Evolutionary conservation across 805 yeast genomes (phyloP).

Genomic region (Maudiozyma pseudohumilis): DNA sequence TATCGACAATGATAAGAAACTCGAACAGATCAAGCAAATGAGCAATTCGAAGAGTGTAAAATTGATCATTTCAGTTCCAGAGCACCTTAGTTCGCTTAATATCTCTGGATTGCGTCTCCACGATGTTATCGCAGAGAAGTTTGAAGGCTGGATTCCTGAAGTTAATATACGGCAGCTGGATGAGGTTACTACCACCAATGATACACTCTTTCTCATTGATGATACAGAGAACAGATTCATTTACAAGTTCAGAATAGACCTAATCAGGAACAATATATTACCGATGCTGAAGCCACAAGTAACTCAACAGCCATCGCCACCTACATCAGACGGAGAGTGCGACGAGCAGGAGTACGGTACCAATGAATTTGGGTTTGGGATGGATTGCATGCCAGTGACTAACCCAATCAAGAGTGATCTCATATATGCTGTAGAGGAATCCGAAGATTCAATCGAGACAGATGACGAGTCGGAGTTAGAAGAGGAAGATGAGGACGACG

Average conservation of each 20-base stretch:
- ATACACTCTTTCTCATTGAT: neutral
- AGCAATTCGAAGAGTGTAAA: conserved; percentile 16
- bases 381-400: too few species aligned
- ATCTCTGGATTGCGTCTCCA: too few species aligned
- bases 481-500: conserved; percentile 3
- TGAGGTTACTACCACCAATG: neutral
- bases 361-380: neutral
- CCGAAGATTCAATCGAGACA: neutral
- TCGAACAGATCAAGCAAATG: conserved; percentile 5
- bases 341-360: neutral
- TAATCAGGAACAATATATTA: neutral
- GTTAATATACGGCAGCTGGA: neutral
- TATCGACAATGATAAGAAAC: conserved; percentile 14
- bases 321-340: neutral
- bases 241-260: neutral
- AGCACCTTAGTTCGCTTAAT: neutral
- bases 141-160: conserved; percentile 1
- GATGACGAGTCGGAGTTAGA: neutral
- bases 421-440: neutral
- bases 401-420: neutral
- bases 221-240: conserved; percentile 2
- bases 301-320: conserved; percentile 3
- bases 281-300: neutral
- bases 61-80: conserved; percentile 3
- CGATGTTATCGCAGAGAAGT: neutral